Conservation (phyloP, 495 filamentous ascomycete genomes). For the Symbiotaphrina buchneri region DNA sequence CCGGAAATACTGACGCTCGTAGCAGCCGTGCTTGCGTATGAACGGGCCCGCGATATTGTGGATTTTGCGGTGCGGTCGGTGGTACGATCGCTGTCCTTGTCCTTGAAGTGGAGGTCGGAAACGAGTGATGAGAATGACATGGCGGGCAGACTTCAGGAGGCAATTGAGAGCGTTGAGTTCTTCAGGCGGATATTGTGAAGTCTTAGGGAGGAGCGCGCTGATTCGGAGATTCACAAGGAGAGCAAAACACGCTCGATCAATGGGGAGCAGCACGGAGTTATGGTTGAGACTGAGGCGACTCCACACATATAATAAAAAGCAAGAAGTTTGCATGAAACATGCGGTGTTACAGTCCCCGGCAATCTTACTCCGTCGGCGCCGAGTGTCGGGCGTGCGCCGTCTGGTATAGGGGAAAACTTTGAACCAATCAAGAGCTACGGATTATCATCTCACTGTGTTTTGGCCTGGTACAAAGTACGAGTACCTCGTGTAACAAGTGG, state of each 20-base stretch:
- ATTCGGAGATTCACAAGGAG: not conserved
- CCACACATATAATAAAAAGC: not conserved
- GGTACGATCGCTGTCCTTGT: conserved; percentile 25
- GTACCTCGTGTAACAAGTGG: too few species aligned
- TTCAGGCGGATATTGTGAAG: not conserved
- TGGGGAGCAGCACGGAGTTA: not conserved
- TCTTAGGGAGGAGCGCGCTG: not conserved
- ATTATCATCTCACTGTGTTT: too few species aligned
- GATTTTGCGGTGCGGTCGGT: conserved; percentile 38
- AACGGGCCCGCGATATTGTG: conserved; percentile 49
- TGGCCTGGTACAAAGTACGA: too few species aligned
- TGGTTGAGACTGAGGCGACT: not conserved
- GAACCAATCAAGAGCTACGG: too few species aligned
- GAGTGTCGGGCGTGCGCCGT: too few species aligned
- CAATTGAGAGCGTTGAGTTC: not conserved
- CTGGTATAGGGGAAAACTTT: too few species aligned
- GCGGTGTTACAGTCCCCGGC: too few species aligned
- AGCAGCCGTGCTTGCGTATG: conserved; percentile 71
- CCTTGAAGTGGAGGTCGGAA: conserved; percentile 58
- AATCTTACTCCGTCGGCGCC: too few species aligned
- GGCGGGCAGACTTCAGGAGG: not conserved
- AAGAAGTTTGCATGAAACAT: too few species aligned
- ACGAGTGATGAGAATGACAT: conserved; percentile 92
- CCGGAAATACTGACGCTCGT: conserved; percentile 84
- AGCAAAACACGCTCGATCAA: conserved; percentile 2